Evolutionary conservation across 352 stramenopile species (phyloP).

Genomic region (Phytophthora syringae): DNA sequence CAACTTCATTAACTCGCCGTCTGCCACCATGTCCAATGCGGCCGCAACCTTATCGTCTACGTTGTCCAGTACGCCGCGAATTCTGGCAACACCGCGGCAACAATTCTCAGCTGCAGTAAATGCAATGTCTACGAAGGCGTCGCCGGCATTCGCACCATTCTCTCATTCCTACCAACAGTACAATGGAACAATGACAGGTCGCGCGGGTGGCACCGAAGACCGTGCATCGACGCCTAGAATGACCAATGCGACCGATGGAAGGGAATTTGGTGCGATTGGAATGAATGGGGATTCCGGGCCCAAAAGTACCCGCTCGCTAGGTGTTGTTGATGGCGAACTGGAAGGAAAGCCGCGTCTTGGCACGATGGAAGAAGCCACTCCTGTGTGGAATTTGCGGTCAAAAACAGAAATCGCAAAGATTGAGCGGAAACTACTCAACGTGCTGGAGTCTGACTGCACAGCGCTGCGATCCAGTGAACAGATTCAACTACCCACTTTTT

Average conservation of each 20-base stretch:
- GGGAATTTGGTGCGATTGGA: slow-evolving; percentile 11
- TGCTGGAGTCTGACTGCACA: slow-evolving; percentile 67
- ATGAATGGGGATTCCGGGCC: slow-evolving; percentile 14
- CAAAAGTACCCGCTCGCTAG: slow-evolving; percentile 10
- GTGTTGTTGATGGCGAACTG: slow-evolving; percentile 18
- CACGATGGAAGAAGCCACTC: slow-evolving; percentile 1
- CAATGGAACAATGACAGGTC: slow-evolving; percentile 23
- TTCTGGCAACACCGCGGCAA: slow-evolving; percentile 73
- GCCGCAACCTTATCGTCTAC: slow-evolving; percentile 73
- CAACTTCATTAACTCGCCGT: slow-evolving; percentile 71
- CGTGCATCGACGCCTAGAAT: slow-evolving; percentile 2
- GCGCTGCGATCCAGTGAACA: slow-evolving; percentile 62
- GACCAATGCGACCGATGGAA: slow-evolving; percentile 15
- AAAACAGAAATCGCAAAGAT: slow-evolving; percentile 63
- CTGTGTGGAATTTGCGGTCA: slow-evolving; percentile 71
- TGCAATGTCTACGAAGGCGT: slow-evolving; percentile 77
- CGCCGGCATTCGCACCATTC: slow-evolving; percentile 70
- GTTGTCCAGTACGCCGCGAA: slow-evolving; percentile 72
- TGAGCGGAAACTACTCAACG: slow-evolving; percentile 50
- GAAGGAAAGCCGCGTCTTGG: slow-evolving; percentile 14
- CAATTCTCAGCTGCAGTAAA: slow-evolving; percentile 81
- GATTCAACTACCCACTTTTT: slow-evolving; percentile 58
- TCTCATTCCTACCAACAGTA: slow-evolving; percentile 35
- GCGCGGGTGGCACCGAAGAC: slow-evolving; percentile 21
- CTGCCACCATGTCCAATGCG: slow-evolving; percentile 76